Percentiles rank a stretch among this genome's conserved stretches.
These are phyloP conservation scores for Fusarium redolens DNA, from an alignment of 2,329 filamentous ascomycete species.

Conservation along the genomic window DNA sequence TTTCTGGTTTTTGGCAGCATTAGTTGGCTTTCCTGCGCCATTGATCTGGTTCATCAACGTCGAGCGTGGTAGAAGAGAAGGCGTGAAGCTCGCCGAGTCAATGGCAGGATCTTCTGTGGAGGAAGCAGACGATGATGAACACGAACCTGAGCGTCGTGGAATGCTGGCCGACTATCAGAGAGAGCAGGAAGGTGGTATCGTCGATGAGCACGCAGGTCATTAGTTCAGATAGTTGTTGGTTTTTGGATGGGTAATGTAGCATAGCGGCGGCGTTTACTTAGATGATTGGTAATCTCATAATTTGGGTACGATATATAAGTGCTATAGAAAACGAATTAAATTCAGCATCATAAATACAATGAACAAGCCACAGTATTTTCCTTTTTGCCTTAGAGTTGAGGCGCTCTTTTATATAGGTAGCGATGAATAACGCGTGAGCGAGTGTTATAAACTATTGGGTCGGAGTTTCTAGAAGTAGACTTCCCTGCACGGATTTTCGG, in stretches of 20 bases:
- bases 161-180: conserved; percentile 48
- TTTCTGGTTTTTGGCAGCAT: conserved; percentile 88
- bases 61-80: conserved; percentile 78
- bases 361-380: not conserved
- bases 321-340: not conserved
- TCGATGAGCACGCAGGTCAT: conserved; percentile 14
- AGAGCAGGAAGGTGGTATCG: conserved; percentile 26
- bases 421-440: not conserved
- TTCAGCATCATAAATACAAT: not conserved
- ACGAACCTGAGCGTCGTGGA: conserved; percentile 41
- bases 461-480: conserved; percentile 8
- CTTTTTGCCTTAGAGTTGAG: not conserved
- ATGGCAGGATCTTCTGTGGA: conserved; percentile 64
- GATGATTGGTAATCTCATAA: not conserved
- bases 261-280: conserved; percentile 44
- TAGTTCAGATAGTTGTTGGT: not conserved
- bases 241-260: conserved; percentile 6
- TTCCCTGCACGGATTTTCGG: conserved; percentile 8
- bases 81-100: conserved; percentile 69
- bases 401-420: not conserved
- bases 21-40: conserved; percentile 88
- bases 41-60: conserved; percentile 88
- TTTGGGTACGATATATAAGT: conserved; percentile 8
- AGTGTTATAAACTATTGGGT: not conserved
- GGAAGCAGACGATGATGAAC: conserved; percentile 32